Percentiles rank a stretch among this genome's conserved stretches.
Evolutionary conservation across 1,284 basidiomycete genomes (phyloP).

Genomic region (Coriolopsis trogii): DNA sequence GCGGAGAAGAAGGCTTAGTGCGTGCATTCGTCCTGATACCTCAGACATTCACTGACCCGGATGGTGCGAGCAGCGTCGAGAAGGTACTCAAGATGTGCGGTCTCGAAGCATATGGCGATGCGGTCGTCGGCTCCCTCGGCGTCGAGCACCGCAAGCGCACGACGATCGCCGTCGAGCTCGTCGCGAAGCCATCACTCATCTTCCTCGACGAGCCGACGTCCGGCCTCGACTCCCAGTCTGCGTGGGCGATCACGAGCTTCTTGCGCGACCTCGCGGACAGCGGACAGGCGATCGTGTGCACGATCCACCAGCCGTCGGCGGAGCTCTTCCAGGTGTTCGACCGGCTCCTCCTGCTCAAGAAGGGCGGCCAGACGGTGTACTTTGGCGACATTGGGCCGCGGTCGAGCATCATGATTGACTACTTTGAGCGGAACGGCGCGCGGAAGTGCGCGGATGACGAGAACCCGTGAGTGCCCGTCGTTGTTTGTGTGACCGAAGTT

Average conservation of each 20-base stretch:
- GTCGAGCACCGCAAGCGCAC: slow-evolving; percentile 81
- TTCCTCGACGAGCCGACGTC: slow-evolving; percentile 87
- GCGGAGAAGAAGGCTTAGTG: slow-evolving; percentile 82
- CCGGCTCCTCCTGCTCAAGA: slow-evolving; percentile 56
- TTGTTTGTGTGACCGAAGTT: no score
- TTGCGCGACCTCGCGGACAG: slow-evolving; percentile 81
- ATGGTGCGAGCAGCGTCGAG: slow-evolving; percentile 57
- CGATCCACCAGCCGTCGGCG: slow-evolving; percentile 71
- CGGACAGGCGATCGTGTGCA: slow-evolving; percentile 79
- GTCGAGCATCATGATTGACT: slow-evolving; percentile 58
- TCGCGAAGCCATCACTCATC: slow-evolving; percentile 76
- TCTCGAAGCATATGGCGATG: slow-evolving; percentile 70
- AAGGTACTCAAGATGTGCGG: slow-evolving; percentile 82
- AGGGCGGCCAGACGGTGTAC: slow-evolving; percentile 78
- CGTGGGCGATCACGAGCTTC: slow-evolving; percentile 85
- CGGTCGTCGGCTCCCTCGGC: slow-evolving; percentile 75
- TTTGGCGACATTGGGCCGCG: slow-evolving; percentile 75
- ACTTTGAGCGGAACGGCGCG: slow-evolving; percentile 70
- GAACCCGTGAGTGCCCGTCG: slow-evolving; percentile 40
- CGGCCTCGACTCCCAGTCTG: slow-evolving; percentile 87
- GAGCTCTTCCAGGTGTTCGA: slow-evolving; percentile 79
- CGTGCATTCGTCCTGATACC: slow-evolving; percentile 26
- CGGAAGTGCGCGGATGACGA: slow-evolving; percentile 40
- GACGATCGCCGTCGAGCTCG: slow-evolving; percentile 84
- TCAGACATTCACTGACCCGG: not conserved